phyloP scores from a whole-genome alignment of 2,329 filamentous ascomycete species.

The Aspergillus japonicus region DNA sequence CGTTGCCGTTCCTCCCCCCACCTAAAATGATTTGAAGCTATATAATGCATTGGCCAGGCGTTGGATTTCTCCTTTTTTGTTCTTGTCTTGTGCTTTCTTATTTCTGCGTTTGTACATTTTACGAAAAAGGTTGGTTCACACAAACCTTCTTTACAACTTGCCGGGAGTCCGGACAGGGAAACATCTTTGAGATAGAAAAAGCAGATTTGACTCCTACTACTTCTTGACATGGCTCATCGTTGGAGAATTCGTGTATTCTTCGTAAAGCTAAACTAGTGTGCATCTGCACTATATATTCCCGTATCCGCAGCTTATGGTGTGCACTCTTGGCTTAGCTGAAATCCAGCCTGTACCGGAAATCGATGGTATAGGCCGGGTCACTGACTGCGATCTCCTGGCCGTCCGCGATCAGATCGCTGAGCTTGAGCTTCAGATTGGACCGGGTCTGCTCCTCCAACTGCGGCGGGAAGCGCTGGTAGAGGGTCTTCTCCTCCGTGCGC shows the following conservation, averaged over 20 bases:
- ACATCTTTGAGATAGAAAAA: constrained; percentile 29
- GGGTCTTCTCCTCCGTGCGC: constrained; percentile 73
- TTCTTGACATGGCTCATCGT: constrained; percentile 16
- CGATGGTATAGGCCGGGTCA: constrained; percentile 81
- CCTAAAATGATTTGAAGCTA: constrained; percentile 16
- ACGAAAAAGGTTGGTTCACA: constrained; percentile 32
- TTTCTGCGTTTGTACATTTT: constrained; percentile 35
- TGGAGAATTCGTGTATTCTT: constrained; percentile 13
- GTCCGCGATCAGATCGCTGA: constrained; percentile 72
- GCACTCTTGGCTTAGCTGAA: constrained; percentile 34
- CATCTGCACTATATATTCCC: constrained; percentile 8
- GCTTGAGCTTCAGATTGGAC: constrained; percentile 74
- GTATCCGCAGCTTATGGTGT: constrained; percentile 15
- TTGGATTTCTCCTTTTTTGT: constrained; percentile 26
- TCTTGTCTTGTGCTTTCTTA: constrained; percentile 16
- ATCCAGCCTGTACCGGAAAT: constrained; percentile 61
- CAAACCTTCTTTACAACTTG: constrained; percentile 30
- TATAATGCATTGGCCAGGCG: constrained; percentile 41
- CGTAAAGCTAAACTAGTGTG: constrained; percentile 8
- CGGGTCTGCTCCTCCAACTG: constrained; percentile 81
- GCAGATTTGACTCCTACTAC: constrained; percentile 23
- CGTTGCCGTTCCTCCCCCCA: constrained; percentile 7
- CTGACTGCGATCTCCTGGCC: constrained; percentile 90
- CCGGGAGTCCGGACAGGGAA: constrained; percentile 34
- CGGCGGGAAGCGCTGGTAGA: constrained; percentile 85